Conservation (phyloP, 768 basidiomycete species). For the Boletus coccyginus region DNA sequence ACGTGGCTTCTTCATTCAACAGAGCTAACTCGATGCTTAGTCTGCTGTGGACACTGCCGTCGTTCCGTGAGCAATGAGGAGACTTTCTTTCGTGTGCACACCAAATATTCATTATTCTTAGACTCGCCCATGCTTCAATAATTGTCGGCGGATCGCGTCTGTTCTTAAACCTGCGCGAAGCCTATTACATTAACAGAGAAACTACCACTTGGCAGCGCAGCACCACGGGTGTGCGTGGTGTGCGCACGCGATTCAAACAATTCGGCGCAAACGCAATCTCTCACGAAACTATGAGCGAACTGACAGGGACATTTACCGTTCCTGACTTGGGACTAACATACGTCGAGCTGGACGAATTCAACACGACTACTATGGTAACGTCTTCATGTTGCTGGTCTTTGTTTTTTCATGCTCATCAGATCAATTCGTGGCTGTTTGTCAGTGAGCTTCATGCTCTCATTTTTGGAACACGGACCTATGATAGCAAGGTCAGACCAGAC, state of each 20-base stretch:
- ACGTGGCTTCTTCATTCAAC: too few relatives aligned
- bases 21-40: background rate
- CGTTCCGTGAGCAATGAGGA: background rate
- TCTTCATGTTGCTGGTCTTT: background rate
- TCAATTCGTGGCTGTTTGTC: background rate
- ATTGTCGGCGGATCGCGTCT: background rate
- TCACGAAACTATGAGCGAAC: background rate
- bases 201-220: background rate
- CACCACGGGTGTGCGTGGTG: too few relatives aligned
- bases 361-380: background rate
- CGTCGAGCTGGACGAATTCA: background rate
- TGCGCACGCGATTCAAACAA: background rate
- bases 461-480: too few relatives aligned
- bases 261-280: background rate
- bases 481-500: too few relatives aligned
- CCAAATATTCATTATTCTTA: background rate
- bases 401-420: background rate
- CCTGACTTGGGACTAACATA: background rate
- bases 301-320: background rate
- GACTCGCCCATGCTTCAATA: background rate
- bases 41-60: background rate
- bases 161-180: slow-evolving; percentile 1
- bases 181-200: background rate
- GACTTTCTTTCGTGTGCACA: background rate
- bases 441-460: background rate